Base-by-base conservation (phyloP, 805 yeast species). In the Saturnispora besseyi region DNA sequence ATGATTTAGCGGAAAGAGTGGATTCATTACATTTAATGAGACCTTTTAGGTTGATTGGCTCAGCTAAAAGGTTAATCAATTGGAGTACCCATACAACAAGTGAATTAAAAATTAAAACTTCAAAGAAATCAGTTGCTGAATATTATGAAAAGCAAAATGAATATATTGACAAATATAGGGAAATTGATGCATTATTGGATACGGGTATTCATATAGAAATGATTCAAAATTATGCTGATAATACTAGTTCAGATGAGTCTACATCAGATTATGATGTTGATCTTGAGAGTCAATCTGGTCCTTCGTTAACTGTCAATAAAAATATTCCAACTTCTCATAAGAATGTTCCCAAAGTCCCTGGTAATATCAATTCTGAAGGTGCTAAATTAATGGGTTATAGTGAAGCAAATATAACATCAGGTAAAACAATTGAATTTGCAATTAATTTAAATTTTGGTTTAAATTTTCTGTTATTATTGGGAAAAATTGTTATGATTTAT, bases 161-260 rank as follows among this genome's bases (percentile, higher is more conserved):
- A 40, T 60, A 80, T 47, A 77, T 84, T 47, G 76, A 73, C 24
- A 68, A 77, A 48, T 82, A 76, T 57, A 62, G 63, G 34, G 83
- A 77, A 51, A 78, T 85, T 26, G 95, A 85, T 60, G 68, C 70
- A 46, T 67, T 84, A 46, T 69, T 85, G 43, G 93, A 84, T 59
- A 77, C 87, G 4, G 89, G 89, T 1, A 73, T 85, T 51, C 85
- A 81, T 55, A 72, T 74, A 52, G 70, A 75, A 41, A 81, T 85
- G 81, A 71, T 86, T 46, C 70, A 76, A 43, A 79, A 76, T 46
- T 84, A 85, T 57, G 79, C 77, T 3, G 70, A 55, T 34, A 54
- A 58, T 26, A 48, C 58, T 3, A 55, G 57, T 8, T 29, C 52
- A 1, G 55, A 46, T 12, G 45, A 41, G 8, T 30, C 67, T 30